Conservation (phyloP, 495 filamentous ascomycete species). For the Aspergillus bertholletiae region DNA sequence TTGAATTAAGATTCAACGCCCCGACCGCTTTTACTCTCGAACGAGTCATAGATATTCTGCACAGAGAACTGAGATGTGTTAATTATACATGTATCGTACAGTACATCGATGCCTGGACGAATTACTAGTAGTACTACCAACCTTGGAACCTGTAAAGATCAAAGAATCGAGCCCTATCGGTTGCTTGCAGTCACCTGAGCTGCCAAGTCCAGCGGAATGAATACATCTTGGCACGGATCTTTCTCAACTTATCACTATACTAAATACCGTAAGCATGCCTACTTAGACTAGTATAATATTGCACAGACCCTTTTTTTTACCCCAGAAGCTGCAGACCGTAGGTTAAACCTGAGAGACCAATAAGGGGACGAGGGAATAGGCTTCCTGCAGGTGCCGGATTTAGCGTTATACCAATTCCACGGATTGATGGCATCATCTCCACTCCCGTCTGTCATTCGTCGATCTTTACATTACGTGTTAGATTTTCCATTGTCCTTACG, state of each 20-base stretch:
- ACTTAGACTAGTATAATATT: not conserved
- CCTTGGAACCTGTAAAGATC: no score
- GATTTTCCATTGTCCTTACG: not conserved
- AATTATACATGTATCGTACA: no score
- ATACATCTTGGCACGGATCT: not conserved
- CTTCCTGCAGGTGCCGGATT: not conserved
- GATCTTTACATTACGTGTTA: not conserved
- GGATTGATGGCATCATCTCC: constrained; percentile 24
- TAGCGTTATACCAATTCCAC: constrained; percentile 10
- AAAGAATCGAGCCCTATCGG: not conserved
- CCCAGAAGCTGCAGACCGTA: not conserved
- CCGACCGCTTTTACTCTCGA: no score
- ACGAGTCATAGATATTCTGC: no score
- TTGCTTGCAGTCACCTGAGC: not conserved
- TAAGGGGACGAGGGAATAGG: not conserved
- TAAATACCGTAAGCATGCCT: not conserved
- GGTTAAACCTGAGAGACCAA: no score
- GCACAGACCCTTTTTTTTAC: not conserved
- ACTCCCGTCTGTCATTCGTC: constrained; percentile 5
- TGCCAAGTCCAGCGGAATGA: not conserved
- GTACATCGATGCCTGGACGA: no score
- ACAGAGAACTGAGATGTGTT: no score
- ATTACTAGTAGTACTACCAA: no score
- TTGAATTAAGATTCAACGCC: no score
- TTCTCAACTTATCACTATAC: no score